phyloP scores from a whole-genome alignment of 345 rosid genomes.

The Moricandia arvensis region DNA sequence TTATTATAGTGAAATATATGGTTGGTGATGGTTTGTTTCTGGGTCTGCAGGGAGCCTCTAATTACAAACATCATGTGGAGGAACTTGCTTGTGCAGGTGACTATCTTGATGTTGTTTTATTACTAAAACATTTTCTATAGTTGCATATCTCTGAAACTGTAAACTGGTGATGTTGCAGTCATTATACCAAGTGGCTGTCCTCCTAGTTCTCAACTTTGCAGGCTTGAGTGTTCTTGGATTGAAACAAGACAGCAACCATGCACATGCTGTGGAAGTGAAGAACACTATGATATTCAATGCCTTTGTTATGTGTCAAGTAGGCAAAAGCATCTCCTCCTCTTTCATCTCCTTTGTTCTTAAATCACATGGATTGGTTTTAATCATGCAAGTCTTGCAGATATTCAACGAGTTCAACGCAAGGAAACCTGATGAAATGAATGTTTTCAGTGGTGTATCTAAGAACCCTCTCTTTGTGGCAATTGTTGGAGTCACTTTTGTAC shows the following conservation, averaged over 20 bases:
- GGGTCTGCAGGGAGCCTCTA: slow-evolving; percentile 75
- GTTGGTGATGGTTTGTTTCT: neutral
- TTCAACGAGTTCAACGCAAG: slow-evolving; percentile 97
- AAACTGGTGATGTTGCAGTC: slow-evolving; percentile 52
- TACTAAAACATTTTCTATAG: neutral
- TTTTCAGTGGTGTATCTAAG: slow-evolving; percentile 76
- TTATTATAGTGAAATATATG: neutral
- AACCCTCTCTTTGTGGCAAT: slow-evolving; percentile 77
- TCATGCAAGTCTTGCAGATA: slow-evolving; percentile 49
- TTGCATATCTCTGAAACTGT: slow-evolving; percentile 9
- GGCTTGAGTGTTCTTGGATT: slow-evolving; percentile 62
- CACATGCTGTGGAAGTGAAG: slow-evolving; percentile 60
- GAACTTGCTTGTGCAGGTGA: slow-evolving; percentile 82
- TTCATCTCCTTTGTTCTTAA: slow-evolving; percentile 3
- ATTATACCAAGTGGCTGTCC: slow-evolving; percentile 75
- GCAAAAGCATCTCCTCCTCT: slow-evolving; percentile 38
- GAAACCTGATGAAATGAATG: slow-evolving; percentile 90
- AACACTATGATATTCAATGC: slow-evolving; percentile 93
- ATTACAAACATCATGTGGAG: slow-evolving; percentile 99
- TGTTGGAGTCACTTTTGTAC: slow-evolving; percentile 66
- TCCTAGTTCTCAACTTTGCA: slow-evolving; percentile 78
- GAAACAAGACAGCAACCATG: slow-evolving; percentile 39
- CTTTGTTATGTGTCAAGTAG: slow-evolving; percentile 92
- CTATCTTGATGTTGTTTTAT: neutral
- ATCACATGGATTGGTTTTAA: slow-evolving; percentile 14